Evolutionary conservation across 1,284 basidiomycete species (phyloP), one percentile per base, ranked within the genome.

Genomic region (Microbotryum lychnidis-dioicae): DNA sequence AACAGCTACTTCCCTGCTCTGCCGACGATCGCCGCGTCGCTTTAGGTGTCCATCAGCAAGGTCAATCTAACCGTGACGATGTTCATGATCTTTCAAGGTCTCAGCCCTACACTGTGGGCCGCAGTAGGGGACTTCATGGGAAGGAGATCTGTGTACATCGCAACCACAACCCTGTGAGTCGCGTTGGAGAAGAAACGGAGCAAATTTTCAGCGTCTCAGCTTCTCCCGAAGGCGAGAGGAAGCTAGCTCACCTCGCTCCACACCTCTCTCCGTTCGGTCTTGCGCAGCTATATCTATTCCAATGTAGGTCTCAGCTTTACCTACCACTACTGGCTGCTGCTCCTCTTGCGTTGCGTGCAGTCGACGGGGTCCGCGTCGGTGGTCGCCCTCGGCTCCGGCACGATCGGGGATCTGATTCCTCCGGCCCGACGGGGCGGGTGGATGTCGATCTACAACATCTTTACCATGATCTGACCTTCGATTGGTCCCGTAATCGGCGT

Each of bases 1-100:
- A 88, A 84, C 63, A 84, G 87, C 60, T 90, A 87, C 72, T 82
- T 88, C 63, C 87, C 87, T 10, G 86, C 85, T 3, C 84, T 90
- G 54, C 87, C 87, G 0, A 78, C 80, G 2, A 78, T 90, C 27
- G 79, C 84, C 0, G 63, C 67, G 6, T 84, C 78, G 2, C 87
- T 90, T 64, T 67, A 83, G 66, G 82, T 84, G 62, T 81, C 83
- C 0, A 79, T 79, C 4, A 85, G 87, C 66, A 75, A 83, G 21
- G 86, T 88, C 50, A 87, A 89, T 69, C 71, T 89, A 44, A 87
- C 86, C 1, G 68, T 69, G 18, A 62, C 60, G 33, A 50, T 50
- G 12, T 66, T 62, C 50, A 55, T 61, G 82, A 76, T 88, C 37
- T 76, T 88, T 29, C 87, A 91, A 53, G 68, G 66, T 8, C 7